These are phyloP conservation scores for Neurospora sp. DNA, from an alignment of 495 filamentous ascomycete genomes.

Conservation along the genomic window DNA sequence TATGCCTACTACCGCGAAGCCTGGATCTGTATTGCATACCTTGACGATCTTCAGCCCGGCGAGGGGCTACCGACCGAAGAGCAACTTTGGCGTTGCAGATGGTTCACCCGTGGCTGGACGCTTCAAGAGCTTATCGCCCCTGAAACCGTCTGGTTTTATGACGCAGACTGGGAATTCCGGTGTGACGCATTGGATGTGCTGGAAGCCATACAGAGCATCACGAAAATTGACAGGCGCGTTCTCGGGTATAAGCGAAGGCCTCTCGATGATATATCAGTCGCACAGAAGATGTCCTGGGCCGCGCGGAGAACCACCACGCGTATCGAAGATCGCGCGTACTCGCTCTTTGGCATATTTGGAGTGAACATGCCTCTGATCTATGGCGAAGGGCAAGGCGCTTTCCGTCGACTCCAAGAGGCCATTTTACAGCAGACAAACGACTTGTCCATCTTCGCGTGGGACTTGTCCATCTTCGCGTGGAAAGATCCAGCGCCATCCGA, in stretches of 20 bases:
- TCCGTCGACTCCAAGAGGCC: constrained; percentile 14
- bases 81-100: background rate
- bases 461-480: constrained; percentile 27
- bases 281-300: constrained; percentile 13
- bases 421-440: constrained; percentile 16
- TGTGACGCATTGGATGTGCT: background rate
- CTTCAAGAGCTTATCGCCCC: constrained; percentile 5
- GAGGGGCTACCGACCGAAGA: background rate
- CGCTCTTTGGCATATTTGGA: constrained; percentile 17
- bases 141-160: background rate
- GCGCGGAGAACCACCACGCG: constrained; percentile 6
- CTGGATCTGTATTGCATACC: background rate
- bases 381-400: constrained; percentile 17
- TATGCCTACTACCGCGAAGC: constrained; percentile 6
- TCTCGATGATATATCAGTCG: constrained; percentile 1
- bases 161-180: background rate
- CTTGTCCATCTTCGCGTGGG: constrained; percentile 26
- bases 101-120: constrained; percentile 6
- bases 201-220: background rate
- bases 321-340: constrained; percentile 14
- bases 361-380: constrained; percentile 20
- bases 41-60: background rate
- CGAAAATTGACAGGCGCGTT: background rate
- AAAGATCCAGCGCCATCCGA: background rate
- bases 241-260: background rate